Conservation (phyloP, 257 asterid species). For the Anisodus acutangulus region DNA sequence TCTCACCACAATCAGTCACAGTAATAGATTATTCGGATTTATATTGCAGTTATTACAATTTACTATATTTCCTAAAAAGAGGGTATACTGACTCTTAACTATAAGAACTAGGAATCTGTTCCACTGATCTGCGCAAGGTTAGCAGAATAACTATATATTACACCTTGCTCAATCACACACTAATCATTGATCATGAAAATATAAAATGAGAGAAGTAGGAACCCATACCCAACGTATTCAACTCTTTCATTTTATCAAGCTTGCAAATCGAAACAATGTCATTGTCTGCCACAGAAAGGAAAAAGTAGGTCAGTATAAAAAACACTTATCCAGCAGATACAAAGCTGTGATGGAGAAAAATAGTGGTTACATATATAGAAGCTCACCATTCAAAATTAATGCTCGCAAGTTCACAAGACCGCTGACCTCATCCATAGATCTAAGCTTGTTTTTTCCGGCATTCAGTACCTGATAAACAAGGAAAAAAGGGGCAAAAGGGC, state of each 20-base stretch:
- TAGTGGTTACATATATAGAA: background rate
- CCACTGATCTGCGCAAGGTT: background rate
- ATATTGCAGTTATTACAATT: background rate
- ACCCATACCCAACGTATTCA: slow-evolving; percentile 76
- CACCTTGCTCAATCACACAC: background rate
- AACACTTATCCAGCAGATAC: background rate
- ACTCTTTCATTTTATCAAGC: slow-evolving; percentile 74
- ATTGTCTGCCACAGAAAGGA: slow-evolving; percentile 60
- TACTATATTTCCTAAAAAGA: background rate
- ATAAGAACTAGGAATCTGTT: background rate
- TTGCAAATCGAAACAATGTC: slow-evolving; percentile 72
- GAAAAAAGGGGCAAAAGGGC: too few species aligned
- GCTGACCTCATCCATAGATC: slow-evolving; percentile 70
- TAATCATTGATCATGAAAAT: background rate
- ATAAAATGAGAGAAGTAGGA: background rate
- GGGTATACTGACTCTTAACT: background rate
- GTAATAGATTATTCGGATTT: background rate
- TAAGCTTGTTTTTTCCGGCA: slow-evolving; percentile 90
- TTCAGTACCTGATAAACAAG: slow-evolving; percentile 63
- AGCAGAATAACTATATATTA: background rate
- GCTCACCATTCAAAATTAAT: slow-evolving; percentile 82
- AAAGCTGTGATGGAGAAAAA: background rate
- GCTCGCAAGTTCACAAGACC: slow-evolving; percentile 75
- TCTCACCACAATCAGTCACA: background rate
- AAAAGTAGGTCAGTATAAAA: slow-evolving; percentile 25